Base-by-base conservation (phyloP, 441 rosid species). In the Aleurites moluccanus region DNA sequence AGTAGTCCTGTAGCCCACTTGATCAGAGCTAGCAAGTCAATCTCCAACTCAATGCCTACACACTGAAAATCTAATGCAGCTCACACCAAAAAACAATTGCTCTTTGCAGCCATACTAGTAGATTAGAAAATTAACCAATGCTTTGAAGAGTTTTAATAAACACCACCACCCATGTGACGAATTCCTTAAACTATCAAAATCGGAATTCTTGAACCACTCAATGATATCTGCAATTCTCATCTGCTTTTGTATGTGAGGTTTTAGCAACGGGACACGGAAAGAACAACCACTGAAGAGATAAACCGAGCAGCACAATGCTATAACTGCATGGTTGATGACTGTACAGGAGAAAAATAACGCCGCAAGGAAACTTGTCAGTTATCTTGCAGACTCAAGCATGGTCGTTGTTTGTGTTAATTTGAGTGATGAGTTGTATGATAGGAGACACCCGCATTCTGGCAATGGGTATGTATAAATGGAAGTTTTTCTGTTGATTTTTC, bases 381-480 rank as follows among this genome's bases (percentile, higher is more conserved):
- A 83, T 80, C 85, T 73, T 52, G 76, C 18, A 44, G 76, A 57
- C 71, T 78, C 70, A 53, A 63, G 78, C 70, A 72, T 67, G 67
- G 79, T 74, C 53, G 70, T 56, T 45, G 80, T 67, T 40, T 77
- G 72, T n/a, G 85, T 73, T 64, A 76, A 65, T 72, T 70, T 77
- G 21, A 72, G 80, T 6, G 79, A 80, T 42, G 89, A 80, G 86
- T 91, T 87, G 47, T 82, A 71, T 16, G 87, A 77, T 33, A 79
- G 92, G 52, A 95, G 92, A 77, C 99, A 95, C 15, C 86, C 84
- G n/a, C 98, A 92, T 80, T 92, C 99, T 0, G 98, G 98, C 80
- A 94, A 90, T 59, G 99, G 99, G 73, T 85, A 92, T 0, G 88
- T 83, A 82, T 92, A 95, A 77, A 95, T 82, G 18, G 99, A 90